Evolutionary conservation across 2,329 filamentous ascomycete species (phyloP).

Genomic region (Colletotrichum eremochloae): DNA sequence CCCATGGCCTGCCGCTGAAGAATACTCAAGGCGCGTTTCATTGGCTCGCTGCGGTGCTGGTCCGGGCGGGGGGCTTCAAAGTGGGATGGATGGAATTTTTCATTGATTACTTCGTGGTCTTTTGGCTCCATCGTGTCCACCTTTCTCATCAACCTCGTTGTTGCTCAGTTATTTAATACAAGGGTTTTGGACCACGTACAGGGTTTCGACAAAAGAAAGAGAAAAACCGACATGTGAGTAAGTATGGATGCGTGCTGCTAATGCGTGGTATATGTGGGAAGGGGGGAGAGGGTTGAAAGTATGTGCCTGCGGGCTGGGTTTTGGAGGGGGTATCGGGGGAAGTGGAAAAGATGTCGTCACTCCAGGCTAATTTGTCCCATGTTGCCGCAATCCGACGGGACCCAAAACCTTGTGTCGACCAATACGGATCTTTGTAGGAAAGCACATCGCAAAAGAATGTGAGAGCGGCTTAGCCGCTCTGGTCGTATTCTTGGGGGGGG

Average conservation of each 20-base stretch:
- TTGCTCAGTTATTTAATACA: slow-evolving; percentile 36
- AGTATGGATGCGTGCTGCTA: slow-evolving; percentile 21
- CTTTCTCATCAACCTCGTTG: slow-evolving; percentile 39
- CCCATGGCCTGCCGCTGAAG: slow-evolving; percentile 41
- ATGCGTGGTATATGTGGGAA: slow-evolving; percentile 17
- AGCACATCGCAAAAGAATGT: slow-evolving; percentile 10
- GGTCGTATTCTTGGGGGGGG: background rate
- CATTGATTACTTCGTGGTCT: slow-evolving; percentile 40
- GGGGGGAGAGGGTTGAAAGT: slow-evolving; percentile 22
- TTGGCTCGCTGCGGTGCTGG: slow-evolving; percentile 32
- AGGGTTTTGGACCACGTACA: slow-evolving; percentile 28
- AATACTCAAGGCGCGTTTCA: slow-evolving; percentile 36
- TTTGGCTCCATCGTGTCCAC: slow-evolving; percentile 39
- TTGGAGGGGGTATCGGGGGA: slow-evolving; percentile 33
- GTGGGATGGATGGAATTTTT: slow-evolving; percentile 41
- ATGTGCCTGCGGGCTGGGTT: slow-evolving; percentile 24
- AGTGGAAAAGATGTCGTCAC: slow-evolving; percentile 38
- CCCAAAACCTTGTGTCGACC: slow-evolving; percentile 18
- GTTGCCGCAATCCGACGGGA: slow-evolving; percentile 37
- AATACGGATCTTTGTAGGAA: slow-evolving; percentile 22
- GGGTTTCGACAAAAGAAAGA: slow-evolving; percentile 31
- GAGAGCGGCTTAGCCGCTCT: slow-evolving; percentile 16
- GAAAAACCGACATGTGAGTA: slow-evolving; percentile 36
- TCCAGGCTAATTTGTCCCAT: slow-evolving; percentile 30
- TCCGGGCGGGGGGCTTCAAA: slow-evolving; percentile 28